Conservation (phyloP, 2,329 filamentous ascomycete genomes). For the Penicillium sp. region DNA sequence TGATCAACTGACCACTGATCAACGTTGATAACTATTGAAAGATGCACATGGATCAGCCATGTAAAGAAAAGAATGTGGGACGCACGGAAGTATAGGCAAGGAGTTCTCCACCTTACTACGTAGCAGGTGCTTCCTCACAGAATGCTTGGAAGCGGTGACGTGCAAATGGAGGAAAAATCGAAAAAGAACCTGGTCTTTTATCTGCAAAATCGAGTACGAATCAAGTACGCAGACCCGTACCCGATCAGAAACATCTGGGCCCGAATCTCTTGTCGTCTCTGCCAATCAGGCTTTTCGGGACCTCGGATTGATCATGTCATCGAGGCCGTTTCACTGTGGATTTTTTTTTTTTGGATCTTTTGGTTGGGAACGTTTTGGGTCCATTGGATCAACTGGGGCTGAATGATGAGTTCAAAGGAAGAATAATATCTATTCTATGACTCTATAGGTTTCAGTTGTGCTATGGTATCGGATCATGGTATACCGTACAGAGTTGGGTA, state of each 20-base stretch:
- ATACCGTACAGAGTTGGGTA: not conserved
- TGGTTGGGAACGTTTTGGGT: not conserved
- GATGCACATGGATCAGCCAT: not conserved
- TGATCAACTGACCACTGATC: not conserved
- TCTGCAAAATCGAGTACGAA: not conserved
- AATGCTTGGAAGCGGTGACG: not conserved
- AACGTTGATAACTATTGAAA: not conserved
- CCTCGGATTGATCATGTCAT: constrained; percentile 10
- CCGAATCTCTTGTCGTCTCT: not conserved
- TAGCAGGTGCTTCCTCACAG: not conserved
- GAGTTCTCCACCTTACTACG: not conserved
- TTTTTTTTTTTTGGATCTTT: not conserved
- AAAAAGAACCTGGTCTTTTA: not conserved
- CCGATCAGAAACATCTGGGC: constrained; percentile 6
- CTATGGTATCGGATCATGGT: not conserved
- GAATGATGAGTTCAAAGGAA: not conserved
- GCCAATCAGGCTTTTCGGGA: not conserved
- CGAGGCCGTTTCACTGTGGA: constrained; percentile 1
- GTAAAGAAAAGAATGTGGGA: not conserved
- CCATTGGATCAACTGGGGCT: not conserved
- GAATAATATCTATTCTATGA: not conserved
- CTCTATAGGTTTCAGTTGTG: not conserved
- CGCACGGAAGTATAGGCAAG: not conserved
- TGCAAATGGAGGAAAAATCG: not conserved
- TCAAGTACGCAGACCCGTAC: constrained; percentile 1